These are phyloP conservation scores for Backusella westeae DNA, from an alignment of 192 early-diverging fungal genomes.

Conservation along the genomic window DNA sequence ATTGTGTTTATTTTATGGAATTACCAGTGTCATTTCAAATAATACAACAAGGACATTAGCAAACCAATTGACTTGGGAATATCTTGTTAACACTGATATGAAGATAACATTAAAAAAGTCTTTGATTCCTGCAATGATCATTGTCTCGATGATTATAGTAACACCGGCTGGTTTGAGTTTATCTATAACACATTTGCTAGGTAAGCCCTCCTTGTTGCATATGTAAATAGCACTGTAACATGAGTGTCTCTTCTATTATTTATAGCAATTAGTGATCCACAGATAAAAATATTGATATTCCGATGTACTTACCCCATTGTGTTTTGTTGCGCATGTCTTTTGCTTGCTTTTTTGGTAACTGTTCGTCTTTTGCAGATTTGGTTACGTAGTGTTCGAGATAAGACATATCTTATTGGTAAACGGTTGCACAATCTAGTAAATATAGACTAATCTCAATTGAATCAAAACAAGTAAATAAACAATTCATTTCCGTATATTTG, in stretches of 20 bases:
- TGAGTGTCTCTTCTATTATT: not conserved
- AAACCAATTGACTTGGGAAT: slow-evolving; percentile 1
- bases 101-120: not conserved
- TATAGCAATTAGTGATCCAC: slow-evolving; percentile 18
- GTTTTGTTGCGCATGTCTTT: slow-evolving; percentile 2
- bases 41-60: not conserved
- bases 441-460: not conserved
- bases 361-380: slow-evolving; percentile 41
- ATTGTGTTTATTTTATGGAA: slow-evolving; percentile 17
- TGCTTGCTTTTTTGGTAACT: not conserved
- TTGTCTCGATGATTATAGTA: not conserved
- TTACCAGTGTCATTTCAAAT: slow-evolving; percentile 12
- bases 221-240: not conserved
- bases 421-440: slow-evolving; percentile 73
- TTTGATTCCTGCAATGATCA: slow-evolving; percentile 4
- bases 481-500: not conserved
- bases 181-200: slow-evolving; percentile 1
- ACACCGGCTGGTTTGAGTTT: slow-evolving; percentile 14
- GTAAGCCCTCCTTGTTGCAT: not conserved
- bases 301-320: slow-evolving; percentile 18
- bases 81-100: not conserved
- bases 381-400: slow-evolving; percentile 76
- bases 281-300: slow-evolving; percentile 20
- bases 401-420: slow-evolving; percentile 79
- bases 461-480: not conserved